Evolutionary conservation across 495 filamentous ascomycete species (phyloP).

Genomic region (Lepraria neglecta): DNA sequence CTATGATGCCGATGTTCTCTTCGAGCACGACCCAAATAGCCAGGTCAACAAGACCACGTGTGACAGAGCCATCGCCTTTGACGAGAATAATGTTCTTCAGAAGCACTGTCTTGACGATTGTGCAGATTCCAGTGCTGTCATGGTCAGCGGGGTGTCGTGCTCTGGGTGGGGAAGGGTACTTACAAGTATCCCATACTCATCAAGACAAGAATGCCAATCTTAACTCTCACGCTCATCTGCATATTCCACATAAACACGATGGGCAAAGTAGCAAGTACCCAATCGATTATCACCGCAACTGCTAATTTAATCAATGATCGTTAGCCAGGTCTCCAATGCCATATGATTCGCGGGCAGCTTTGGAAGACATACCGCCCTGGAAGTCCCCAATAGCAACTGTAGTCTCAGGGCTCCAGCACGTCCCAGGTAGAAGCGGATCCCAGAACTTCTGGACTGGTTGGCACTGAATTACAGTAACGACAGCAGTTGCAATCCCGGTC

Average conservation of each 20-base stretch:
- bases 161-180: background rate
- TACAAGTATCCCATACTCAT: constrained; percentile 22
- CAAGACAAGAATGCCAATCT: constrained; percentile 14
- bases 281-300: constrained; percentile 39
- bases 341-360: background rate
- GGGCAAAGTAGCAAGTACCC: constrained; percentile 38
- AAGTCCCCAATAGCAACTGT: constrained; percentile 39
- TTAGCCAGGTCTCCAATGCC: background rate
- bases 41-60: background rate
- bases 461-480: constrained; percentile 42
- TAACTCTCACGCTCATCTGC: constrained; percentile 13
- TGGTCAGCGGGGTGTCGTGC: background rate
- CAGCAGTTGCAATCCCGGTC: constrained; percentile 37
- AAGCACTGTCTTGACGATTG: background rate
- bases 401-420: constrained; percentile 37
- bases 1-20: constrained; percentile 14
- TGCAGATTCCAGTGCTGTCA: background rate
- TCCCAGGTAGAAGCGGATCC: constrained; percentile 35
- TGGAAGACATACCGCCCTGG: constrained; percentile 32
- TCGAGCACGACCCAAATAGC: constrained; percentile 4
- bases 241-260: constrained; percentile 22
- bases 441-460: constrained; percentile 40
- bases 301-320: background rate
- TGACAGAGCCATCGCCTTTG: background rate
- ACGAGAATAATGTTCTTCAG: background rate